Base-by-base conservation (phyloP, 2,329 filamentous ascomycete genomes). In the Ophiostoma tasmaniense region DNA sequence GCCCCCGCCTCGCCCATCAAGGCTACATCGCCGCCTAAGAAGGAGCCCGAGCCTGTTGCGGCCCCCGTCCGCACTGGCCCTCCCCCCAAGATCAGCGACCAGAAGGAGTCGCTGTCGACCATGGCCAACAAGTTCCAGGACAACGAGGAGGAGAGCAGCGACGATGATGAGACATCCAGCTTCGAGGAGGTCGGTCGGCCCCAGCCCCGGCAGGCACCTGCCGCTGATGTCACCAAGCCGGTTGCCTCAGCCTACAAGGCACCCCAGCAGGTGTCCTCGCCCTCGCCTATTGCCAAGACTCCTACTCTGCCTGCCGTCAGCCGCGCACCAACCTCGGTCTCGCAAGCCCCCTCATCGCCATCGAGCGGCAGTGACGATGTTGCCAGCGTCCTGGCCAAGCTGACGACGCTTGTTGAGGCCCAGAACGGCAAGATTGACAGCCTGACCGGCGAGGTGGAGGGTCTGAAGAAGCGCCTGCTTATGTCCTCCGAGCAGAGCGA, bases 51-150 rank as follows among this genome's bases (percentile, higher is more conserved):
- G 68, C 67, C 72, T 13, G 11, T 61, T 17, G 35, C 70, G 8
- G 33, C 68, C 3, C 66, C 70, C 2, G 75, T 81, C 14, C 78
- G 81, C n/a, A 78, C 81, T 7, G 78, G 80, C 35, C 81, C 85
- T 50, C 88, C 90, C 45, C 88, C 89, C 13, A 88, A 87, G 1
- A 86, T 96, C 80, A 90, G 89, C 72, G 91, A 96, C 72, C 94
- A 97, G 80, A 93, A 95, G 78, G 86, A 86, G 35, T 96, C 92
- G 14, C 95, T 97, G 79, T 87, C 92, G 25, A 88, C 88, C 68
- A 89, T 95, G 83, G 93, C 93, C 11, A 88, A 86, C 77, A 96
- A 91, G 79, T 97, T 91, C 79, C 90, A 92, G 74, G 93, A 96
- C 76, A 83, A 90, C 66, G 83, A 85, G 28, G 81, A 82, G 33